Base-by-base conservation (phyloP, 2,329 filamentous ascomycete species). In the Coniosporium tulheliwenetii region DNA sequence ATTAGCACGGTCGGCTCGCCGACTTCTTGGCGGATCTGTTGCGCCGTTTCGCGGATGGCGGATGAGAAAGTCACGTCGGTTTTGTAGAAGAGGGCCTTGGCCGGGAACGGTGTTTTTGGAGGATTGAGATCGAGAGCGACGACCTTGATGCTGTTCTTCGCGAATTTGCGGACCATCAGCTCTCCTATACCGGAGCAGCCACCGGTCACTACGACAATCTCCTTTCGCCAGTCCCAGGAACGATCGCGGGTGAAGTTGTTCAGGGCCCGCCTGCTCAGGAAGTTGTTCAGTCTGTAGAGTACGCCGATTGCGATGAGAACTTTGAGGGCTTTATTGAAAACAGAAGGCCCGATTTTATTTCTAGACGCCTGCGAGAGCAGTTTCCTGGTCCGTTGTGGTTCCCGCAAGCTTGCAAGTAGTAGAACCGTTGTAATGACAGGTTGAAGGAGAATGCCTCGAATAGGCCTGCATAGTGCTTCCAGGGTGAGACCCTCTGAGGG, bases 121-220 rank as follows among this genome's bases (percentile, higher is more conserved):
- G 32, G 32, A 5, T 33, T 33, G 32, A 84, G 68, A 59, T 89
- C 83, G 31, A 87, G 56, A 2, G 86, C 77, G 0, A 78, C 78
- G 30, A 86, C 78, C 47, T 73, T 81, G 48, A 82, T 66, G 1
- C 72, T 73, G 44, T 62, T 64, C 54, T 77, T 72, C 0, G 75
- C 77, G n/a, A 91, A 64, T 40, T 79, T 56, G 47, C 69, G 66
- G 10, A 81, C 80, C 2, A 85, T 68, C 32, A 70, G 62, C 14
- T 70, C 73, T 10, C 83, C 83, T 51, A 89, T 85, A 0, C 83
- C 83, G 42, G 75, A 74, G 35, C 78, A 76, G 7, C 83, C 83
- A 7, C 84, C 82, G 0, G 83, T 87, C 14, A 87, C 69, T 36
- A 86, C 64, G 2, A 83, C 77, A 39, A 86, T 68, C 61, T 86